phyloP scores from a whole-genome alignment of 495 filamentous ascomycete species.

The Acidiella bohemica region DNA sequence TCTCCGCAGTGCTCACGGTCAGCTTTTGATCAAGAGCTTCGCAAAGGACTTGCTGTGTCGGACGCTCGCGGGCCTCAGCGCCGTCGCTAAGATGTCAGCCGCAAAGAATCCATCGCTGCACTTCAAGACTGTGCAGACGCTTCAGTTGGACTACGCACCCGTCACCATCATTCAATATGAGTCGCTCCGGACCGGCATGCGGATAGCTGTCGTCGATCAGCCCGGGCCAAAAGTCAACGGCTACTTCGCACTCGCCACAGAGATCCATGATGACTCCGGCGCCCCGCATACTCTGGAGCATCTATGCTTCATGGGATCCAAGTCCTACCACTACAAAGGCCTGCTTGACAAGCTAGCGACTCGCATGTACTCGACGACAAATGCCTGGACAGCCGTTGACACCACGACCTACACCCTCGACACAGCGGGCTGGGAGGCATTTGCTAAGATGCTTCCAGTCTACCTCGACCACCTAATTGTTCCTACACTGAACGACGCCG shows the following conservation, averaged over 20 bases:
- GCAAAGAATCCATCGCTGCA: slow-evolving; percentile 26
- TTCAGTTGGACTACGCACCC: slow-evolving; percentile 78
- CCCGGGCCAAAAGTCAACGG: slow-evolving; percentile 89
- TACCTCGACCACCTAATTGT: slow-evolving; percentile 92
- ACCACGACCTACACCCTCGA: slow-evolving; percentile 95
- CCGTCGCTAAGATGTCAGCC: too few relatives aligned
- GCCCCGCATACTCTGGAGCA: slow-evolving; percentile 95
- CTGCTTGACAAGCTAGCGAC: slow-evolving; percentile 87
- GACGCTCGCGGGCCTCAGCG: too few relatives aligned
- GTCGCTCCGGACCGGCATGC: slow-evolving; percentile 80
- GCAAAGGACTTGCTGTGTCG: too few relatives aligned
- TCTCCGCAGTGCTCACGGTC: too few relatives aligned
- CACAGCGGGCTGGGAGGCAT: slow-evolving; percentile 92
- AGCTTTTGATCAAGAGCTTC: too few relatives aligned
- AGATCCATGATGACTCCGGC: slow-evolving; percentile 94
- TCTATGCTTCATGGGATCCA: slow-evolving; percentile 94
- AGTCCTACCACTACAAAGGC: slow-evolving; percentile 85
- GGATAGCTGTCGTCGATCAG: slow-evolving; percentile 77
- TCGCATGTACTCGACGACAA: slow-evolving; percentile 82
- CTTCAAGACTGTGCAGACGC: slow-evolving; percentile 73
- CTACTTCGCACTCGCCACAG: slow-evolving; percentile 89
- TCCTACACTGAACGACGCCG: slow-evolving; percentile 82
- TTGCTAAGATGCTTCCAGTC: slow-evolving; percentile 82
- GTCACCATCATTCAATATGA: slow-evolving; percentile 78
- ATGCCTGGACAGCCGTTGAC: slow-evolving; percentile 90